A percentile compares a stretch with the other conserved stretches of the same genome.
Evolutionary conservation across 805 yeast species (phyloP).

Genomic region (Suhomyces canberraensis): DNA sequence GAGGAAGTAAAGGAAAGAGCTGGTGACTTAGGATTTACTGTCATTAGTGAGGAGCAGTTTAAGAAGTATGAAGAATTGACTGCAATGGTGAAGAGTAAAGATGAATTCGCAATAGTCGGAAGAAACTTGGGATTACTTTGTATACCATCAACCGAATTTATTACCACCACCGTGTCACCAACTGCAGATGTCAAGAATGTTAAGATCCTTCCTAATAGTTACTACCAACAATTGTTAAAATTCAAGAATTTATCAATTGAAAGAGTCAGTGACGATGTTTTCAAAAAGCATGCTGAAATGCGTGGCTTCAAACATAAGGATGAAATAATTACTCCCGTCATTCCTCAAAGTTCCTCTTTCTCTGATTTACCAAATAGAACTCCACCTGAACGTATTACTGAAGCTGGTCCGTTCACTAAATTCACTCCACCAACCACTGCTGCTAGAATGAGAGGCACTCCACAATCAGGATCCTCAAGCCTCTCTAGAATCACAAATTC

Average conservation of each 20-base stretch:
- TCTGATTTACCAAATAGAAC: conserved; percentile 8
- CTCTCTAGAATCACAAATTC: conserved; percentile 6
- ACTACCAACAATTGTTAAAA: conserved; percentile 51
- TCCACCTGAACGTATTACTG: conserved; percentile 17
- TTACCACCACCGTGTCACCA: conserved; percentile 60
- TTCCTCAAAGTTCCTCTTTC: conserved; percentile 18
- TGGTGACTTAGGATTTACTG: conserved; percentile 37
- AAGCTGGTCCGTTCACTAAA: conserved; percentile 19
- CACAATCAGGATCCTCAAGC: conserved; percentile 8
- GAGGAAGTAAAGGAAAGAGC: conserved; percentile 27
- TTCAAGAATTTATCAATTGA: conserved; percentile 43
- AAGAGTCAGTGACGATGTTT: conserved; percentile 42
- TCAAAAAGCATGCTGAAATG: conserved; percentile 44
- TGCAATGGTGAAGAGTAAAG: conserved; percentile 10
- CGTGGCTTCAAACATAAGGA: conserved; percentile 44
- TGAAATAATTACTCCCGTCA: conserved; percentile 18
- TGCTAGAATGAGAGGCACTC: conserved; percentile 8
- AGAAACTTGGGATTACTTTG: conserved; percentile 42
- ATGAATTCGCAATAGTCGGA: conserved; percentile 14
- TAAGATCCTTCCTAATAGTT: conserved; percentile 61
- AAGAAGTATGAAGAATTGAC: conserved; percentile 18
- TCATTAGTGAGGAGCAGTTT: conserved; percentile 32
- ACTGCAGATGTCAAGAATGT: conserved; percentile 54
- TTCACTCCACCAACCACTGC: conserved; percentile 18
- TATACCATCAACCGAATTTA: conserved; percentile 56